Evolutionary conservation across 2,329 filamentous ascomycete species (phyloP), one percentile per base, ranked within the genome.

Genomic region (Trichoderma semiorbis): DNA sequence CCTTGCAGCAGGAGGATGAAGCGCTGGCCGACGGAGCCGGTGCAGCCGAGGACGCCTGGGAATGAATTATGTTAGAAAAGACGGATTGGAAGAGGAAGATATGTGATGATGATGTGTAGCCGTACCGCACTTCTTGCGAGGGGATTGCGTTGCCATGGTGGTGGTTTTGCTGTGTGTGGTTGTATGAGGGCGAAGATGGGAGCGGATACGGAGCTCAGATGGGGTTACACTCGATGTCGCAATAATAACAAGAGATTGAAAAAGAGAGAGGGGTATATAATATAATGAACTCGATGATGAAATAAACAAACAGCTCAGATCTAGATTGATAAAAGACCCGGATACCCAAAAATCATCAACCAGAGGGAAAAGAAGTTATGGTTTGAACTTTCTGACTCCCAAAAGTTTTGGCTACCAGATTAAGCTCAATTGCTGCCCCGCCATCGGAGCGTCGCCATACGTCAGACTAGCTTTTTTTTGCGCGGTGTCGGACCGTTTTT

Each of bases 51-150:
- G 53, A 69, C 62, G 80, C 89, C 89, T 91, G 75, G 8, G 36
- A 32, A 30, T 14, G 3, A 4, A 60, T 57, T 26, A 65, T 30
- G 16, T 30, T 47, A n/a, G 34, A 18, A 18, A 4, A 10, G 18
- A 32, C 1, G 18, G 18, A 0, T 7, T 39, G 36, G 6, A 16
- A 28, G 39, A 69, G 18, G 6, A n/a, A 28, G 2, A 14, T 30
- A 12, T n/a, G n/a, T n/a, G n/a, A n/a, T 34, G 21, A 14, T 16
- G 10, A 28, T 36, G 21, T n/a, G 14, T 5, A 68, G 63, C 79
- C 85, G 72, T 84, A 88, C 86, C 87, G 83, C 86, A 88, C 81
- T 88, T 89, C 84, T 89, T 89, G 72, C 50, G 64, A 58, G 83
- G 81, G 62, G 87, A 85, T 74, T 87, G 50, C 24, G 64, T 34